Evolutionary conservation across 2,329 filamentous ascomycete genomes (phyloP).

Genomic region (Paraphaeosphaeria minitans): DNA sequence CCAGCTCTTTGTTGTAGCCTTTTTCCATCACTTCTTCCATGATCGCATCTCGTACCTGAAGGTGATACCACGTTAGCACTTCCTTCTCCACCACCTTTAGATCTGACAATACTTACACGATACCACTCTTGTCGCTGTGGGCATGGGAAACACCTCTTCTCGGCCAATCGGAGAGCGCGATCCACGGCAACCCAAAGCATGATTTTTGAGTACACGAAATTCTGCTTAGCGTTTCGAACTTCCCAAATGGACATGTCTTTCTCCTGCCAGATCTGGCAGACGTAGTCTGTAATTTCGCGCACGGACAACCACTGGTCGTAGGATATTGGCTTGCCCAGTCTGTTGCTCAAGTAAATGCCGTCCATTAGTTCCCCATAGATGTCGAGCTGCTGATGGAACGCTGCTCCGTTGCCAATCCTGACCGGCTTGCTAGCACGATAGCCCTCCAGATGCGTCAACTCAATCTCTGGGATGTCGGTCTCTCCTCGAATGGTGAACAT

Average conservation of each 20-base stretch:
- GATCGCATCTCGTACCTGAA: constrained; percentile 64
- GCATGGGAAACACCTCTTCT: constrained; percentile 77
- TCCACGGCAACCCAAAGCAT: constrained; percentile 86
- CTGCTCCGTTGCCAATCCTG: constrained; percentile 77
- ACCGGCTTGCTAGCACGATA: constrained; percentile 74
- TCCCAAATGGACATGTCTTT: constrained; percentile 85
- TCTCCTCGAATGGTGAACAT: constrained; percentile 82
- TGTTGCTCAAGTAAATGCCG: constrained; percentile 77
- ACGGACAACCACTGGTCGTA: constrained; percentile 79
- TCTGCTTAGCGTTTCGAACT: constrained; percentile 74
- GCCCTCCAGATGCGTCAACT: constrained; percentile 72
- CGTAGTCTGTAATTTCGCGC: constrained; percentile 71
- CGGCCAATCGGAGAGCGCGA: constrained; percentile 72
- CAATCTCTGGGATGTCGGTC: constrained; percentile 73
- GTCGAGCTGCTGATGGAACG: constrained; percentile 77
- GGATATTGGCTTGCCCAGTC: constrained; percentile 73
- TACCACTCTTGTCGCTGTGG: constrained; percentile 72
- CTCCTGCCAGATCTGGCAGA: constrained; percentile 68
- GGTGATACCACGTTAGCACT: neutral
- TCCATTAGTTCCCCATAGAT: constrained; percentile 83
- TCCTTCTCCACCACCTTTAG: too few species aligned
- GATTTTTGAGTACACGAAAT: constrained; percentile 81
- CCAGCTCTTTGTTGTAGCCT: constrained; percentile 73
- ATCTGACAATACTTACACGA: constrained; percentile 28
- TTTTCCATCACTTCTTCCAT: constrained; percentile 81